Evolutionary conservation across 2,329 filamentous ascomycete genomes (phyloP).

Genomic region (Fusarium metavorans): DNA sequence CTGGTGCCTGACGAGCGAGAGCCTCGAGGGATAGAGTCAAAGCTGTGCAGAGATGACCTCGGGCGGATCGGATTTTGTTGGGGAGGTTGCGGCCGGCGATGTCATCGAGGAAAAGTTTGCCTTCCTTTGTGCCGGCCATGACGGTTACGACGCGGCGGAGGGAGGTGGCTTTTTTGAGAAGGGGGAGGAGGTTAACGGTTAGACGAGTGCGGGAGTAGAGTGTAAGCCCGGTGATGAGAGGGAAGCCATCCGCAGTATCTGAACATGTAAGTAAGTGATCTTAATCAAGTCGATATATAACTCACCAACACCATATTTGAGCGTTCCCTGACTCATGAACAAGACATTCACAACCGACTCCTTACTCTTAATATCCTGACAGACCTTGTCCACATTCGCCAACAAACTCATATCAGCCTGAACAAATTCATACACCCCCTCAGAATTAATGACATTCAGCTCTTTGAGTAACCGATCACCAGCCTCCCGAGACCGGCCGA

Average conservation of each 20-base stretch:
- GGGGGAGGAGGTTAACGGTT: slow-evolving; percentile 67
- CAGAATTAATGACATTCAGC: slow-evolving; percentile 55
- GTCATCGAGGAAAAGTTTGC: slow-evolving; percentile 37
- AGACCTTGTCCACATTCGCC: slow-evolving; percentile 62
- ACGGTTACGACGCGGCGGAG: slow-evolving; percentile 44
- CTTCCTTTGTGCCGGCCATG: slow-evolving; percentile 40
- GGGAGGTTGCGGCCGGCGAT: slow-evolving; percentile 37
- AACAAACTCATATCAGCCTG: slow-evolving; percentile 63
- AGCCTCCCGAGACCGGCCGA: slow-evolving; percentile 58
- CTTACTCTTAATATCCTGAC: slow-evolving; percentile 56
- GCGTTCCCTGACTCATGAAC: slow-evolving; percentile 57
- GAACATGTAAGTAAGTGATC: background rate
- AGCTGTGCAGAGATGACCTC: slow-evolving; percentile 38
- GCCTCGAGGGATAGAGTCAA: slow-evolving; percentile 45
- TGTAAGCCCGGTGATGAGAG: slow-evolving; percentile 61
- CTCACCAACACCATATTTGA: slow-evolving; percentile 40
- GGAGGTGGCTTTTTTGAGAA: slow-evolving; percentile 51
- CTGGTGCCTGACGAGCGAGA: slow-evolving; percentile 34
- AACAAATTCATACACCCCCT: slow-evolving; percentile 61
- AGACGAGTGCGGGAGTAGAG: slow-evolving; percentile 71
- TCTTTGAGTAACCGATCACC: slow-evolving; percentile 55
- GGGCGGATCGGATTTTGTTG: slow-evolving; percentile 16
- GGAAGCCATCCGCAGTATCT: slow-evolving; percentile 70
- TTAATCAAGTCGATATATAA: background rate
- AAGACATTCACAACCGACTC: slow-evolving; percentile 61